Evolutionary conservation across 108 stramenopile species (phyloP), one percentile per base, ranked within the genome.

Genomic region (Fistulifera pelliculosa): DNA sequence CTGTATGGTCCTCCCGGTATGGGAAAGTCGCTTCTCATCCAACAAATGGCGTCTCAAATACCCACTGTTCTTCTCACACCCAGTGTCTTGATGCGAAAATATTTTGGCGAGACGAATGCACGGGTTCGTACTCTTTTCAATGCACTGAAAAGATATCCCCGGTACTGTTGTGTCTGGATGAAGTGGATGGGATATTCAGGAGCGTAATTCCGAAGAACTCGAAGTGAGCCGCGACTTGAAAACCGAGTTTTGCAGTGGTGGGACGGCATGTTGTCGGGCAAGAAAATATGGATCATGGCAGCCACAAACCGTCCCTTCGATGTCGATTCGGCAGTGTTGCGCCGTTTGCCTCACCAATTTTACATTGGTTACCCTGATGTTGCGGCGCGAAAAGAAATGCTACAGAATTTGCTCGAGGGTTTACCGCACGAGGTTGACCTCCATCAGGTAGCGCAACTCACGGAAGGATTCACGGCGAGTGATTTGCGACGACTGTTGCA

Each of bases 231-330:
- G 96, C 1, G 86, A 97, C n/a, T 55, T 99, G 31, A 96, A 97
- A 65, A 95, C 91, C 18, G 99, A 99, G 74, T 95, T 96, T 59
- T 98, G 27, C 91, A 95, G 40, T 83, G 94, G 65, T 92, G 94
- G 85, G 96, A 97, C 68, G 54, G 52, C 15, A 31, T 67, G 41
- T 18, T 47, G 43, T 27, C 54, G 61, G 27, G 38, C 58, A 38
- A 44, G 50, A 54, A 19, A 8, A 54, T 21, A n/a, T 56, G 90
- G 11, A 17, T 87, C 3, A 56, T 97, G 18, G 96, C 80, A 23
- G 93, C 98, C 12, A 96, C 94, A 1, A 99, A 97, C 56, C 75
- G 91, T 8, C 96, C 98, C 5, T 95, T 88, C 75, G 95, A 96
- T 62, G 75, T 96, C 4, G 98, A 99, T 58, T 67, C 81, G 7